Percentiles rank a stretch among this genome's conserved stretches.
Evolutionary conservation across 192 early-diverging fungal genomes (phyloP).

Genomic region (Podochytrium sp.): DNA sequence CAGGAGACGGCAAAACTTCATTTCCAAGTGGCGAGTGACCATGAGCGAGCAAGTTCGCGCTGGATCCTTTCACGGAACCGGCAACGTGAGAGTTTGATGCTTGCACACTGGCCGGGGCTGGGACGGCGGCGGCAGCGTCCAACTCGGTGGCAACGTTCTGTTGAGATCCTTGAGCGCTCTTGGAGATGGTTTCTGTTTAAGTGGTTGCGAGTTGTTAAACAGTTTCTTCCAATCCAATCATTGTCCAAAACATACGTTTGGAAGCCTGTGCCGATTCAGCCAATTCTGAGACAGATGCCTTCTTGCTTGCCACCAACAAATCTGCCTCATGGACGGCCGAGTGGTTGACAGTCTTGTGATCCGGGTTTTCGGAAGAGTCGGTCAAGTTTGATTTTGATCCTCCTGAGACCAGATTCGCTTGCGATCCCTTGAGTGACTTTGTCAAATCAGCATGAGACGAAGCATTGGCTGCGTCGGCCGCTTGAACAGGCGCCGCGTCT

Average conservation of each 20-base stretch:
- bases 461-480: not conserved
- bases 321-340: not conserved
- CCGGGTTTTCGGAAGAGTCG: constrained; percentile 1
- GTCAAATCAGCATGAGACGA: not conserved
- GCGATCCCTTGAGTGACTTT: not conserved
- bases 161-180: too few relatives aligned
- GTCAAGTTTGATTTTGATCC: not conserved
- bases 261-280: not conserved
- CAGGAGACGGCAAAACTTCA: not conserved
- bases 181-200: too few relatives aligned
- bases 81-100: not conserved
- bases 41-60: not conserved
- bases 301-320: not conserved
- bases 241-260: too few relatives aligned
- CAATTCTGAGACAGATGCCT: constrained; percentile 3
- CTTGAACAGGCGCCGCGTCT: not conserved
- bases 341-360: not conserved
- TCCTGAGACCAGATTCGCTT: not conserved
- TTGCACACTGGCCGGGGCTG: not conserved
- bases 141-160: too few relatives aligned
- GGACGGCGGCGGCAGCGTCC: not conserved
- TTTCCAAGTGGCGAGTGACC: not conserved
- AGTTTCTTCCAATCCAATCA: too few relatives aligned
- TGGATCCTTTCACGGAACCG: not conserved
- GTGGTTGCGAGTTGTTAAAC: not conserved